Conservation (phyloP, 2,329 filamentous ascomycete genomes). For the Pleoardoris graminearum region DNA sequence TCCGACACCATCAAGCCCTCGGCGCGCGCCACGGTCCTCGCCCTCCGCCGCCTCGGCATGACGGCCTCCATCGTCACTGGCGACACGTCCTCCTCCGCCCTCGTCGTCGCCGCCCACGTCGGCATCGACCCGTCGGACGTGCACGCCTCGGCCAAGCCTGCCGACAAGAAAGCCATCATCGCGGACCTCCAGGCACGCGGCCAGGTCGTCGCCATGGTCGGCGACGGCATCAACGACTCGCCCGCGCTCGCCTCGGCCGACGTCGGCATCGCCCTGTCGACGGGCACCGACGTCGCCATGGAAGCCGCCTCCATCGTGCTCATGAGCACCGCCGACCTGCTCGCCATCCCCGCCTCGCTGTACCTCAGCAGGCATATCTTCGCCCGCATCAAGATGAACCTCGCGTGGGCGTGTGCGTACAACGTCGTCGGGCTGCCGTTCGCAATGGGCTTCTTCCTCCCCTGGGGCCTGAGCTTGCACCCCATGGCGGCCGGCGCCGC, state of each 20-base stretch:
- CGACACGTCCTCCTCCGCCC: conserved; percentile 81
- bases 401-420: conserved; percentile 91
- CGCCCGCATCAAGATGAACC: conserved; percentile 87
- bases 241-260: conserved; percentile 91
- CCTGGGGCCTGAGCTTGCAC: conserved; percentile 83
- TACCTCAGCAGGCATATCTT: conserved; percentile 85
- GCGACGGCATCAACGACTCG: conserved; percentile 98
- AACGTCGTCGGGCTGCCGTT: conserved; percentile 90
- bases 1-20: conserved; percentile 90
- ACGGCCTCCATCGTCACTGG: conserved; percentile 91
- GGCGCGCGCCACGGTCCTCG: conserved; percentile 77
- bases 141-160: conserved; percentile 83
- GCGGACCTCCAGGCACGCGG: conserved; percentile 72
- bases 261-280: conserved; percentile 89
- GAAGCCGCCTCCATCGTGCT: conserved; percentile 95
- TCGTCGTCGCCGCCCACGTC: conserved; percentile 79
- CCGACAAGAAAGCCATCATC: conserved; percentile 88
- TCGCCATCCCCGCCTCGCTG: conserved; percentile 88
- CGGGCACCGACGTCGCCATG: conserved; percentile 95
- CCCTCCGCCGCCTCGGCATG: conserved; percentile 82
- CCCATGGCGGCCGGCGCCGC: conserved; percentile 94
- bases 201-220: conserved; percentile 87
- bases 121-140: conserved; percentile 78
- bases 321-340: conserved; percentile 88
- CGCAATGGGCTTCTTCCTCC: conserved; percentile 94